Evolutionary conservation across 495 filamentous ascomycete species (phyloP).

Genomic region (Aspergillus cavernicola): DNA sequence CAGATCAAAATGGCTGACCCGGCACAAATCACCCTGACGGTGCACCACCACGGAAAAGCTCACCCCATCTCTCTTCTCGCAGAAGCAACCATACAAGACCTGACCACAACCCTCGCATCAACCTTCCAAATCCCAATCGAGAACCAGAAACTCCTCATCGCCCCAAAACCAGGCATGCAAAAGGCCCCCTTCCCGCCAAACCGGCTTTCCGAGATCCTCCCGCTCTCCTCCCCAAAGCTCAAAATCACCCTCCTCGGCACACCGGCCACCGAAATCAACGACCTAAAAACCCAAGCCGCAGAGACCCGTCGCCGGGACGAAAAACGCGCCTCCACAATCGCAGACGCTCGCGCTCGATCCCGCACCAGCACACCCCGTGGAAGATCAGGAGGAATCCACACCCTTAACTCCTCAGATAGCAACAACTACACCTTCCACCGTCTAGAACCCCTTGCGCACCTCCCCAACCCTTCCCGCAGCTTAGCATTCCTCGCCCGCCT

Average conservation of each 20-base stretch:
- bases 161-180: slow-evolving; percentile 63
- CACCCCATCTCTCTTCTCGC: slow-evolving; percentile 64
- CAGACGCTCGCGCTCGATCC: slow-evolving; percentile 28
- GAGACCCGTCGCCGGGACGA: slow-evolving; percentile 37
- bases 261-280: slow-evolving; percentile 30
- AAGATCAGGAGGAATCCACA: slow-evolving; percentile 39
- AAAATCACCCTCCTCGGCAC: slow-evolving; percentile 44
- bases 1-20: neutral
- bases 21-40: slow-evolving; percentile 35
- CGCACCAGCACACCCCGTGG: slow-evolving; percentile 26
- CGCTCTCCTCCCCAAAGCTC: slow-evolving; percentile 46
- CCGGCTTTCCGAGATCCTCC: slow-evolving; percentile 27
- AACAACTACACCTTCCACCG: slow-evolving; percentile 78
- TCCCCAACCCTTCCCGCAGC: slow-evolving; percentile 67
- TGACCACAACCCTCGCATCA: slow-evolving; percentile 51
- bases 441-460: slow-evolving; percentile 70
- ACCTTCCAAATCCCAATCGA: slow-evolving; percentile 58
- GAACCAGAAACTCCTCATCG: slow-evolving; percentile 75
- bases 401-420: slow-evolving; percentile 38
- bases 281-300: slow-evolving; percentile 37
- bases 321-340: slow-evolving; percentile 35
- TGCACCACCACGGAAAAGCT: slow-evolving; percentile 64
- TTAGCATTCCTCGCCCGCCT: slow-evolving; percentile 74
- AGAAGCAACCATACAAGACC: slow-evolving; percentile 70
- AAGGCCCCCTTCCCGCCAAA: slow-evolving; percentile 58